A percentile compares a stretch with the other conserved stretches of the same genome.
Conservation (phyloP, 2,329 filamentous ascomycete species). For the Alternaria gansuensis region DNA sequence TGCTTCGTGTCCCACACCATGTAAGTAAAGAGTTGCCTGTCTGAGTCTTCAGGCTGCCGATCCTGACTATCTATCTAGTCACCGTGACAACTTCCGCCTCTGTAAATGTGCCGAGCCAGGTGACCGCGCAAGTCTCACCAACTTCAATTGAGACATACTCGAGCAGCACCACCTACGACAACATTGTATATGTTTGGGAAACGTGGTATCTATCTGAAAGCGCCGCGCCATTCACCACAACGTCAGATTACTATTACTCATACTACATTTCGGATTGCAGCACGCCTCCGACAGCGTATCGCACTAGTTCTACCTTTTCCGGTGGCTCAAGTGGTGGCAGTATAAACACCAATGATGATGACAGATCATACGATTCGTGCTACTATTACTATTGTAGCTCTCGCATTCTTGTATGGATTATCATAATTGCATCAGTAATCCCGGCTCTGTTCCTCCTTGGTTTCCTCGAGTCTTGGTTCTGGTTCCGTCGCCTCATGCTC, state of each 20-base stretch:
- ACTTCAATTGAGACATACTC: slow-evolving; percentile 29
- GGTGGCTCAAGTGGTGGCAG: slow-evolving; percentile 1
- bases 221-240: slow-evolving; percentile 38
- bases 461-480: slow-evolving; percentile 46
- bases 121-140: slow-evolving; percentile 38
- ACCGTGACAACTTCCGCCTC: slow-evolving; percentile 31
- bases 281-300: slow-evolving; percentile 27
- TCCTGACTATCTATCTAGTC: slow-evolving; percentile 13
- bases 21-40: slow-evolving; percentile 4
- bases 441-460: slow-evolving; percentile 45
- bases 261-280: slow-evolving; percentile 39
- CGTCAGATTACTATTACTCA: slow-evolving; percentile 35
- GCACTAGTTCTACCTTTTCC: slow-evolving; percentile 6
- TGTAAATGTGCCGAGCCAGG: slow-evolving; percentile 36
- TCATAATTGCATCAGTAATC: slow-evolving; percentile 41
- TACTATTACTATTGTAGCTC: slow-evolving; percentile 28
- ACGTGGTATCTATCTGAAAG: slow-evolving; percentile 41
- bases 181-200: slow-evolving; percentile 23
- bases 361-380: slow-evolving; percentile 16
- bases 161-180: slow-evolving; percentile 16
- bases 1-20: slow-evolving; percentile 38
- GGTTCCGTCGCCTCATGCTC: slow-evolving; percentile 49
- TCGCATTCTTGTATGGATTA: slow-evolving; percentile 36
- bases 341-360: slow-evolving; percentile 1
- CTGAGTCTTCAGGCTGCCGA: neutral